Conservation (phyloP, 2,329 filamentous ascomycete species). For the Talaromyces funiculosus region DNA sequence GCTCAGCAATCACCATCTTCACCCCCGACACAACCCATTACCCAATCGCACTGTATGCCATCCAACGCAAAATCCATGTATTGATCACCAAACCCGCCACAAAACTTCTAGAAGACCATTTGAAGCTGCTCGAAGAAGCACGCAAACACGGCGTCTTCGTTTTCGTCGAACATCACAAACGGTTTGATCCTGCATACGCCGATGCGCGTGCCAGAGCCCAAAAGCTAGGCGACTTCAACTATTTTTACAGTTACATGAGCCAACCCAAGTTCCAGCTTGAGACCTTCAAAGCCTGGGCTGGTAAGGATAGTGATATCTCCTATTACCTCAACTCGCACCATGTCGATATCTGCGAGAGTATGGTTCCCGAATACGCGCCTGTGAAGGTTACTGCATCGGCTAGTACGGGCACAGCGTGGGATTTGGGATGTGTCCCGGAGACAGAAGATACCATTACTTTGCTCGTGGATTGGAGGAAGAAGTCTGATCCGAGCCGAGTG, state of each 20-base stretch:
- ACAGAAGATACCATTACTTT: constrained; percentile 94
- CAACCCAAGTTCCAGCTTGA: constrained; percentile 87
- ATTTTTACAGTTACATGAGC: constrained; percentile 96
- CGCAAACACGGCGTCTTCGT: constrained; percentile 75
- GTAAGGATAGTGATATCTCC: constrained; percentile 84
- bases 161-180: constrained; percentile 95
- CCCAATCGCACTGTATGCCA: constrained; percentile 86
- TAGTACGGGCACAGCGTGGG: constrained; percentile 70
- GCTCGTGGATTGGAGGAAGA: constrained; percentile 80
- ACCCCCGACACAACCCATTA: constrained; percentile 91
- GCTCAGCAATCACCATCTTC: constrained; percentile 92
- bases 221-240: constrained; percentile 88
- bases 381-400: constrained; percentile 74
- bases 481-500: constrained; percentile 60
- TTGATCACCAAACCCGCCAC: constrained; percentile 92
- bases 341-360: constrained; percentile 85
- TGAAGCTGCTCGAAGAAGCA: constrained; percentile 66
- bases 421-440: constrained; percentile 68
- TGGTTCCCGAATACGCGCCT: constrained; percentile 77
- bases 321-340: constrained; percentile 97
- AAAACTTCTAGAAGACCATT: constrained; percentile 75
- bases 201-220: constrained; percentile 74
- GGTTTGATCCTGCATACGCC: constrained; percentile 86
- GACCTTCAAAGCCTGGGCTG: constrained; percentile 93
- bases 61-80: constrained; percentile 81